Base-by-base conservation (phyloP, 148 eudicot species). In the Cornus kousa region DNA sequence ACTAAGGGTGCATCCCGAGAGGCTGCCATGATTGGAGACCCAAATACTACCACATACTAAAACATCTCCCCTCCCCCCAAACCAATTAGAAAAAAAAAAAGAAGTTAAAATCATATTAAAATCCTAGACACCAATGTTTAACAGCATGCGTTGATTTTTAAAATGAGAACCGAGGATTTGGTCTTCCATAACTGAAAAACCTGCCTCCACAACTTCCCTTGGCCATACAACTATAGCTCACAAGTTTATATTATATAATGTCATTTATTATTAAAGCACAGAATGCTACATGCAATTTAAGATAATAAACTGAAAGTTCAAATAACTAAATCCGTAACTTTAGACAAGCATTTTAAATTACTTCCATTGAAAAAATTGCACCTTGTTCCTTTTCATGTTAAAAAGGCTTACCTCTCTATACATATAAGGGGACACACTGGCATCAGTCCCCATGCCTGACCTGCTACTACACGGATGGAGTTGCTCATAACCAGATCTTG, bases 391-490 rank as follows among this genome's bases (percentile, higher is more conserved):
- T 75, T 83, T 86, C 33, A 75, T 37, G 74, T 57, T 68, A 69
- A 72, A 75, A 82, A 74, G 80, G 78, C 87, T 85, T 62, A 81
- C 93, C 83, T 82, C 85, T 83, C 86, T 75, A 71, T 79, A 75
- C 72, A 74, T 72, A 28, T 73, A 67, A 67, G 92, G 28, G 78
- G 89, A 73, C 40, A 55, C 32, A 43, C 75, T 79, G 59, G 71
- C 73, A 66, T 82, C 88, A 75, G 83, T 72, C 71, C 68, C 81
- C 46, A 71, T 66, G 85, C 81, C 86, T 75, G 90, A 69, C 80
- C 89, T 84, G 87, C 82, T 78, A 71, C 81, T 82, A 80, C 87
- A 92, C 19, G 91, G 92, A 46, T 72, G 92, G 46, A 89, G 82
- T 74, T 53, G 59, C 2, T 86, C 89, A 70, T 72, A 79, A 74